Conservation (phyloP, 2,329 filamentous ascomycete species). For the Fusarium redolens region DNA sequence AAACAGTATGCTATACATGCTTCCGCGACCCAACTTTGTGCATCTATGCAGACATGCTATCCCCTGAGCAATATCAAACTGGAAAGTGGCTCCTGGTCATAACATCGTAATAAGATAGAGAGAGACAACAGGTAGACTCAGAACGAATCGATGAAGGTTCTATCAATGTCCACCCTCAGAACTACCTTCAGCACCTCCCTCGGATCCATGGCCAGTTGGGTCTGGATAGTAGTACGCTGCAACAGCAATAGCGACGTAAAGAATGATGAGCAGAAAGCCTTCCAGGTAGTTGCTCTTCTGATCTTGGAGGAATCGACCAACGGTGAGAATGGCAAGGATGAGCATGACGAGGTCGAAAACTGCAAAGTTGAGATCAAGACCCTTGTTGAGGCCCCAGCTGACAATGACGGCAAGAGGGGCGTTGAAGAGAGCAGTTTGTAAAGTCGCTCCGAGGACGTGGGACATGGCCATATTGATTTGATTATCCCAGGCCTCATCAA, state of each 20-base stretch:
- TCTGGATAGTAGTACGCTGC: constrained; percentile 69
- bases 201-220: constrained; percentile 35
- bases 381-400: constrained; percentile 78
- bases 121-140: background rate
- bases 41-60: background rate
- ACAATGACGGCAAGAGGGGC: constrained; percentile 85
- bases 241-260: constrained; percentile 70
- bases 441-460: constrained; percentile 86
- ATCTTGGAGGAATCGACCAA: constrained; percentile 88
- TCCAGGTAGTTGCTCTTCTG: constrained; percentile 93
- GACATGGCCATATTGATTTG: constrained; percentile 88
- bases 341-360: constrained; percentile 86
- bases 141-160: background rate
- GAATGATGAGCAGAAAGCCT: constrained; percentile 80
- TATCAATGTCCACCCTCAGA: constrained; percentile 28
- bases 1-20: constrained; percentile 1
- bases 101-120: constrained; percentile 10
- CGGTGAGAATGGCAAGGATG: constrained; percentile 85
- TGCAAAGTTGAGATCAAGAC: constrained; percentile 86
- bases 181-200: constrained; percentile 1
- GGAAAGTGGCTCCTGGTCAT: constrained; percentile 7
- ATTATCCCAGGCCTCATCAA: constrained; percentile 87
- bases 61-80: constrained; percentile 1
- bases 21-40: background rate
- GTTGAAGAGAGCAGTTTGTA: constrained; percentile 91